Conservation (phyloP, 768 basidiomycete species). For the Gloeophyllum trabeum region DNA sequence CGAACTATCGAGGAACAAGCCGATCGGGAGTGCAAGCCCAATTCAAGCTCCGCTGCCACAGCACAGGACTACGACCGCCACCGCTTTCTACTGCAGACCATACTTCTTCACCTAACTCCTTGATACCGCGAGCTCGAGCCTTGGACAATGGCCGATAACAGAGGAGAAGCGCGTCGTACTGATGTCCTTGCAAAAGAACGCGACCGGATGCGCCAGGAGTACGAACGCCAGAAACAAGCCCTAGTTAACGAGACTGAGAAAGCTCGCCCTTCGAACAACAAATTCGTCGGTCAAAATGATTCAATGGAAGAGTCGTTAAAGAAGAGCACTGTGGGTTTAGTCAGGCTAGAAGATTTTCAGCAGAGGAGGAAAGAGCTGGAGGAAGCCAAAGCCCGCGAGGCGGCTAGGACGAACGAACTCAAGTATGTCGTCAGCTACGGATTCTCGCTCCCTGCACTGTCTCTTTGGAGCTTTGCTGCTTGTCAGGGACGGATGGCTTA, state of each 20-base stretch:
- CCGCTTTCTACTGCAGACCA: constrained; percentile 6
- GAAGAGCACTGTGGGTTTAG: constrained; percentile 84
- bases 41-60: constrained; percentile 19
- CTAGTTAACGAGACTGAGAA: constrained; percentile 89
- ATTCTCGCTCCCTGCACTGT: constrained; percentile 9
- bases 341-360: constrained; percentile 87
- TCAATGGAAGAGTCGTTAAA: constrained; percentile 91
- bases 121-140: constrained; percentile 4
- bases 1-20: constrained; percentile 3
- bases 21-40: constrained; percentile 2
- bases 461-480: constrained; percentile 2
- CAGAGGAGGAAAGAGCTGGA: constrained; percentile 81
- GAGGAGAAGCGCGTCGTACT: constrained; percentile 77
- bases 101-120: background rate
- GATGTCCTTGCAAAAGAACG: constrained; percentile 82
- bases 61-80: too few species aligned
- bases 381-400: constrained; percentile 84
- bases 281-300: constrained; percentile 91
- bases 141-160: constrained; percentile 55
- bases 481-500: constrained; percentile 43
- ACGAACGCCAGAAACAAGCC: constrained; percentile 67
- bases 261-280: constrained; percentile 73
- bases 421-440: constrained; percentile 54
- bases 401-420: constrained; percentile 71
- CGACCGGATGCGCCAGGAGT: constrained; percentile 68